Evolutionary conservation across 805 yeast genomes (phyloP), one percentile per base, ranked within the genome.

Genomic region (Scheffersomyces coipomensis): DNA sequence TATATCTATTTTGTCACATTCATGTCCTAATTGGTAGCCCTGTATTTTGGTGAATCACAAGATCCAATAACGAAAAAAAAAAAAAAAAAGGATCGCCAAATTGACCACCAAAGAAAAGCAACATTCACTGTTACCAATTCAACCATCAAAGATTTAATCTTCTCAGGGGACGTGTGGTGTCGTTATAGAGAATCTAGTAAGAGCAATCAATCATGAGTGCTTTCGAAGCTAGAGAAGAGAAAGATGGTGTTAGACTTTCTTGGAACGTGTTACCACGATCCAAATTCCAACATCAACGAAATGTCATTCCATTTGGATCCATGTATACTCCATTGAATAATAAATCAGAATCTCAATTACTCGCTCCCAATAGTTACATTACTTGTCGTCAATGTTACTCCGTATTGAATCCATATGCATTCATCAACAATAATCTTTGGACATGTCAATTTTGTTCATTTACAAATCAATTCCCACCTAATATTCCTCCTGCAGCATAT

Each of bases 181-280:
- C n/a, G n/a, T n/a, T n/a, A n/a, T n/a, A n/a, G n/a, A n/a, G n/a
- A n/a, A n/a, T n/a, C n/a, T n/a, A n/a, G n/a, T n/a, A n/a, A n/a
- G n/a, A n/a, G n/a, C n/a, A n/a, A n/a, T n/a, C n/a, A n/a, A n/a
- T n/a, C n/a, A 23, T 13, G 29, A 68, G 68, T 74, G 63, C 62
- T 47, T 76, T 78, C 48, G 81, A 77, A 51, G 66, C 66, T 13
- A 62, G 73, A 48, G 95, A 86, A 56, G 93, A 86, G 56, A 56
- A 62, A 38, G 84, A 85, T 49, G 93, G 93, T 34, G 76, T 84
- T 29, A 76, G 93, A 51, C 73, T 82, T 56, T 73, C 90, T 5
- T 86, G 93, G 89, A 84, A 82, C 55, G 64, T 68, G 8, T 58
- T 81, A 11, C 85, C 86, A 5, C 64, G 72, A 31, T 66, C 78